These are phyloP conservation scores for Yueomyces sp. DNA, from an alignment of 1,139 yeast species.

Conservation along the genomic window DNA sequence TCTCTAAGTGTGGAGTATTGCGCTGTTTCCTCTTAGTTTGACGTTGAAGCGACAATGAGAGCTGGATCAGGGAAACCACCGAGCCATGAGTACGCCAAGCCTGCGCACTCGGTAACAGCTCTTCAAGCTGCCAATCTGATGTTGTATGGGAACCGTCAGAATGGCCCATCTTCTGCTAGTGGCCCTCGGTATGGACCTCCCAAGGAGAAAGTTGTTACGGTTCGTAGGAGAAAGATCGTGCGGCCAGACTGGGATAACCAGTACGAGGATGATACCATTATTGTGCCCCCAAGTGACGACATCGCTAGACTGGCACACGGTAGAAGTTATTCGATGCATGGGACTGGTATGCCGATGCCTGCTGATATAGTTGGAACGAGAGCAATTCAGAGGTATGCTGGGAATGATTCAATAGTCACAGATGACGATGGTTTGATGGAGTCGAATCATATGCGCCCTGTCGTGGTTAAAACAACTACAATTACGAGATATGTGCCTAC, in stretches of 20 bases:
- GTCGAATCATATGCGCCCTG: too few relatives aligned
- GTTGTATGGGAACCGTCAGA: background rate
- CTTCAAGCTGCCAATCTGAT: background rate
- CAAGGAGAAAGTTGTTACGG: background rate
- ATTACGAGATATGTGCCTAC: background rate
- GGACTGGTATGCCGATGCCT: background rate
- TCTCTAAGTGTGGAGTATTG: too few relatives aligned
- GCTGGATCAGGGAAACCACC: too few relatives aligned
- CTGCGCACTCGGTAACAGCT: background rate
- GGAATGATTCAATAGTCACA: background rate
- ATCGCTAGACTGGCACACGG: background rate
- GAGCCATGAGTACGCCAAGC: too few relatives aligned
- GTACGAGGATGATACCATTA: background rate
- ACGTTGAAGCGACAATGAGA: too few relatives aligned
- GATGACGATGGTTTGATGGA: background rate
- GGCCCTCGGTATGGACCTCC: background rate
- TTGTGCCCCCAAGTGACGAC: background rate
- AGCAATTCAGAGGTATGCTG: background rate
- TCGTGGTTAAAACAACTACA: background rate
- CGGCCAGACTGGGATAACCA: background rate
- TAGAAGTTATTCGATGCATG: background rate
- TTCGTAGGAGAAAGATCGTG: background rate
- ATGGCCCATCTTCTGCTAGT: background rate
- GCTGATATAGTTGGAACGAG: background rate
- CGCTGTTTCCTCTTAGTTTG: too few relatives aligned